Base-by-base conservation (phyloP, 768 basidiomycete genomes). In the Candolleomyces eurysporus region DNA sequence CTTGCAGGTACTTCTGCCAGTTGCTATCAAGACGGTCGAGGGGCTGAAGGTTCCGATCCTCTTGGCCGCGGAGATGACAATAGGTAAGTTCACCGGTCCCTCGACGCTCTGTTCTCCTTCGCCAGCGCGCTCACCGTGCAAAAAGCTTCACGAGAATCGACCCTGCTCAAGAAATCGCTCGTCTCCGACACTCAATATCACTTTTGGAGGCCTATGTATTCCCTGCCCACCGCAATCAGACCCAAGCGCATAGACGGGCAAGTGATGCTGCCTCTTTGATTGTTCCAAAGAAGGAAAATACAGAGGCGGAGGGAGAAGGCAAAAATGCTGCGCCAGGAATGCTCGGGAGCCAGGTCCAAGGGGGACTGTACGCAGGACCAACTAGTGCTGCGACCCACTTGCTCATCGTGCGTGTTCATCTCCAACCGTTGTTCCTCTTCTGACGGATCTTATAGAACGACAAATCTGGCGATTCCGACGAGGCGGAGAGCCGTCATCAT, bases 11-110 rank as follows among this genome's bases (percentile, higher is more conserved):
- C 92, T 40, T 85, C 89, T 68, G 84, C 89, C 40, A 82, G 82
- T 67, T 94, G 91, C 76, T 92, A 92, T 77, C 88, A 91, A 68
- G 86, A 89, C 76, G 83, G 82, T 61, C 78, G 84, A 71, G 86
- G 83, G 58, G 84, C 85, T 69, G 90, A 90, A 61, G 73, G 72
- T 63, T 77, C 43, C 57, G 83, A 84, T 68, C 72, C 76, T 54
- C 67, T 77, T 59, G 72, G 76, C 73, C 86, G 86, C 75, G 79
- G 79, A 76, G 87, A 86, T 69, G 78, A 79, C 68, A 80, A 80
- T 86, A 71, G 68, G 83, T 81, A 39, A 48, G 65, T 58, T 58
- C 45, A 57, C 58, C 61, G 39, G 62, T 62, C 17, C 58, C 59
- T 36, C 36, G 36, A 61, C 59, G 65, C 64, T 48, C 63, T 51